These are phyloP conservation scores for Acidiella bohemica DNA, from an alignment of 495 filamentous ascomycete species.

Conservation along the genomic window DNA sequence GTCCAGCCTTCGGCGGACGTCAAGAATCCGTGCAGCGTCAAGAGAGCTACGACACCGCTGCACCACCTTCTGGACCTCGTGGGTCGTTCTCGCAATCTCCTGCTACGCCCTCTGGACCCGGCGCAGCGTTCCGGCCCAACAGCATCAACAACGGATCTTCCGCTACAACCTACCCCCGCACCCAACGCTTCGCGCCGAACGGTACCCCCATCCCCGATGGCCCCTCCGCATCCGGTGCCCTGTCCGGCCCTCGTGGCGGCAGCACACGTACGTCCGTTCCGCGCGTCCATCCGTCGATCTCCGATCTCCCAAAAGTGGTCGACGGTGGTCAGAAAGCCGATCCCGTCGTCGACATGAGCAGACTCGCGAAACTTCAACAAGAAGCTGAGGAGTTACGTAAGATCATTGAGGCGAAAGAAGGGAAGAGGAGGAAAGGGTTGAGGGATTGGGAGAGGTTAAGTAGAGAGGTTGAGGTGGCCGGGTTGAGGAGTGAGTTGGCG, in stretches of 20 bases:
- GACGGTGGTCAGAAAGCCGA: slow-evolving; percentile 44
- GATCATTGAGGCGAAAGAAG: slow-evolving; percentile 42
- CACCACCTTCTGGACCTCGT: slow-evolving; percentile 2
- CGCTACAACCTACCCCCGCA: slow-evolving; percentile 37
- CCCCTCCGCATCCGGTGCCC: slow-evolving; percentile 1
- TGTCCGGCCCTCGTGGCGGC: slow-evolving; percentile 9
- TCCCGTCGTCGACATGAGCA: slow-evolving; percentile 19
- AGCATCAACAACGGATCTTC: slow-evolving; percentile 38
- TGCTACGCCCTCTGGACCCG: slow-evolving; percentile 10
- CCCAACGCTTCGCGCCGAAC: slow-evolving; percentile 33
- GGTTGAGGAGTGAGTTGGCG: slow-evolving; percentile 46
- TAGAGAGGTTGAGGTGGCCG: slow-evolving; percentile 44
- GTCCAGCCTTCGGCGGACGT: slow-evolving; percentile 2
- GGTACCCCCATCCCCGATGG: slow-evolving; percentile 16
- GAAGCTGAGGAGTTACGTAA: slow-evolving; percentile 44
- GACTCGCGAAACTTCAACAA: slow-evolving; percentile 34
- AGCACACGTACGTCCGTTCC: background rate
- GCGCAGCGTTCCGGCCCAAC: slow-evolving; percentile 32
- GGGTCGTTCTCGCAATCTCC: slow-evolving; percentile 17
- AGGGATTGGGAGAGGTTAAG: slow-evolving; percentile 49
- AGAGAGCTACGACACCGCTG: slow-evolving; percentile 4
- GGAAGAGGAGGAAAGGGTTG: slow-evolving; percentile 36
- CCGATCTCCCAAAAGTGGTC: slow-evolving; percentile 37
- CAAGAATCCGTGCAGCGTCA: slow-evolving; percentile 6
- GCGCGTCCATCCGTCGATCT: slow-evolving; percentile 32